Evolutionary conservation across 2,329 filamentous ascomycete genomes (phyloP), one percentile per base, ranked within the genome.

Genomic region (Pseudohalonectria lignicola): DNA sequence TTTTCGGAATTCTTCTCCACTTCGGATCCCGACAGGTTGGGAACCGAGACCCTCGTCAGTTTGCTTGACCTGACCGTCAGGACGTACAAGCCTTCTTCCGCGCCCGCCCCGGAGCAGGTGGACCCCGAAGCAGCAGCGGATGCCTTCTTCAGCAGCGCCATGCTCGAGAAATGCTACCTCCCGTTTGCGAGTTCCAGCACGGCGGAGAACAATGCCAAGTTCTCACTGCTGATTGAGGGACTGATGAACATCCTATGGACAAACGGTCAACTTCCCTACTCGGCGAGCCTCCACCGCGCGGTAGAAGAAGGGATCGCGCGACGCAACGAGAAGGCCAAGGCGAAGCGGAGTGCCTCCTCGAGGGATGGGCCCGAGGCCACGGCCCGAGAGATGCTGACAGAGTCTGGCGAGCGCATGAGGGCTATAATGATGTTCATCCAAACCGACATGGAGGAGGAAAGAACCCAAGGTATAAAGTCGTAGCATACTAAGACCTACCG

Each of bases 121-220:
- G 57, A 65, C 44, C 48, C 42, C 3, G 48, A 56, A 7, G 55
- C 57, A 10, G 55, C 51, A 16, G 59, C 65, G 17, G 52, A 55
- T 4, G 40, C 48, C 1, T 61, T 62, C 7, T 50, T 76, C 31
- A 67, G 66, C 5, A 50, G 57, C 17, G 48, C 47, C 6, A 68
- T 76, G 44, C 53, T 76, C 31, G 61, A 69, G 49, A 53, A 64
- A 31, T 79, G 77, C 49, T 88, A 77, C 53, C 66, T 86, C 2
- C 74, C 74, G 0, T 77, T 71, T 45, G 65, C 79, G 0, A 81
- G 84, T 1, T 78, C 74, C 41, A 75, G 69, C 0, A 67, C 65
- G 6, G 56, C 71, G 1, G 69, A 74, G 16, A 82, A 86, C 44
- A 88, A 92, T 47, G 78, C 79, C 20, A 83, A 82, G 53, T 66